Evolutionary conservation across 768 basidiomycete species (phyloP).

Genomic region (Leccinum rimulosum): DNA sequence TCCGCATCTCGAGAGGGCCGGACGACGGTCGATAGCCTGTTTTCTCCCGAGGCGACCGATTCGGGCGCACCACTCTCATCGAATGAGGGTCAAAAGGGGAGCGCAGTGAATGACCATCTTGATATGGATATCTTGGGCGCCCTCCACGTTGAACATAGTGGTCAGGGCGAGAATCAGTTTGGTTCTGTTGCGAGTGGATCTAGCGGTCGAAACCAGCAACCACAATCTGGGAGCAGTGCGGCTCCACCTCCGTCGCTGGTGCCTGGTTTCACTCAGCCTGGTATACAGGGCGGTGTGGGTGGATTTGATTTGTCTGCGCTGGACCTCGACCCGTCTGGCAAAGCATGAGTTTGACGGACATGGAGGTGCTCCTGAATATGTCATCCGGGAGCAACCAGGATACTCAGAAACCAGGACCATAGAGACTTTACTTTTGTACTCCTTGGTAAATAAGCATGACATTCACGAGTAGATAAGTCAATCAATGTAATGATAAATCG

Average conservation of each 20-base stretch:
- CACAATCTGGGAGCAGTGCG: slow-evolving; percentile 23
- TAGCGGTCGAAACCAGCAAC: slow-evolving; percentile 4
- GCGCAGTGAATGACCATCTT: slow-evolving; percentile 19
- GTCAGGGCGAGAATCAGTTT: slow-evolving; percentile 23
- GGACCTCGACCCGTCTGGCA: slow-evolving; percentile 43
- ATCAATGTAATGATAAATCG: not conserved
- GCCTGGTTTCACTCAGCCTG: slow-evolving; percentile 23
- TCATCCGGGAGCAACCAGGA: slow-evolving; percentile 23
- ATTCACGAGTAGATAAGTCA: slow-evolving; percentile 2
- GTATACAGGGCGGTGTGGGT: slow-evolving; percentile 25
- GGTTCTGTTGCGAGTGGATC: slow-evolving; percentile 28
- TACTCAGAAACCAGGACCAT: slow-evolving; percentile 23
- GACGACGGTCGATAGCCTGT: slow-evolving; percentile 45
- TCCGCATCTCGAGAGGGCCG: slow-evolving; percentile 34
- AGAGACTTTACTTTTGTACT: slow-evolving; percentile 1
- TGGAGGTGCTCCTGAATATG: slow-evolving; percentile 52
- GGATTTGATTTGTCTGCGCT: slow-evolving; percentile 47
- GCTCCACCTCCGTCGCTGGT: slow-evolving; percentile 40
- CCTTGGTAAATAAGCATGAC: not conserved
- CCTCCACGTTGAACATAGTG: slow-evolving; percentile 22
- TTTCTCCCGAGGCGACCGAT: slow-evolving; percentile 44
- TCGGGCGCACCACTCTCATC: slow-evolving; percentile 16
- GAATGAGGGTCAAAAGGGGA: slow-evolving; percentile 19
- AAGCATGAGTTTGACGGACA: slow-evolving; percentile 51
- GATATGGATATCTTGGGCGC: slow-evolving; percentile 39